Base-by-base conservation (phyloP, 306 rosid species). In the Inga laurina region DNA sequence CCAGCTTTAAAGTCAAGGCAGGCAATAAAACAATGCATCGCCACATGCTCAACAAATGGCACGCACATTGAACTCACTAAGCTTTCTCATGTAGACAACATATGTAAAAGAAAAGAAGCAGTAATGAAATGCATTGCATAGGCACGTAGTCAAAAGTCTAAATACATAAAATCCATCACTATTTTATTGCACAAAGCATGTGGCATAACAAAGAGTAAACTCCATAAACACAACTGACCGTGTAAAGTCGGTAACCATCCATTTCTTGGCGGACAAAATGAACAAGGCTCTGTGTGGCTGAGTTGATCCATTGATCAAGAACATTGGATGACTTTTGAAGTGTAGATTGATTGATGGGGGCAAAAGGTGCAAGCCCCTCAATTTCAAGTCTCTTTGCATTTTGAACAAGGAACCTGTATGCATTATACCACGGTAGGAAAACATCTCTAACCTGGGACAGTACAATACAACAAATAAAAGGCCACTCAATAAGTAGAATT, bases 351-450 rank as follows among this genome's bases (percentile, higher is more conserved):
- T 91, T 93, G 75, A 88, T 54, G 18, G 91, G 99, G 21, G 83
- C 78, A 80, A 96, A 96, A 74, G 89, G 86, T 72, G 89, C 81
- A 74, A 89, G 86, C 76, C 99, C 97, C 82, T 96, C 99, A 88
- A 89, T 82, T 85, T 96, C 99, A 39, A 95, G 97, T 84, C 98
- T 92, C 88, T 93, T 93, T 14, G 90, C 94, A 88, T 95, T 95
- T 86, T 95, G 97, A 84, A 95, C 98, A 85, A 95, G 97, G 86
- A 95, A 93, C 85, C 98, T 84, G 83, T 95, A 95, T 35, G 98
- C 98, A 86, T 95, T 95, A 83, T 95, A 95, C 98, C 98, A 95
- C 56, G 98, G 98, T 39, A 93, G 97, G 86, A 95, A 95, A 43
- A 95, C 98, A 88, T 95, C 98, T 89, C 92, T 93, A 69, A 95